phyloP scores from a whole-genome alignment of 306 rosid species.

The Oemleria cerasiformis region DNA sequence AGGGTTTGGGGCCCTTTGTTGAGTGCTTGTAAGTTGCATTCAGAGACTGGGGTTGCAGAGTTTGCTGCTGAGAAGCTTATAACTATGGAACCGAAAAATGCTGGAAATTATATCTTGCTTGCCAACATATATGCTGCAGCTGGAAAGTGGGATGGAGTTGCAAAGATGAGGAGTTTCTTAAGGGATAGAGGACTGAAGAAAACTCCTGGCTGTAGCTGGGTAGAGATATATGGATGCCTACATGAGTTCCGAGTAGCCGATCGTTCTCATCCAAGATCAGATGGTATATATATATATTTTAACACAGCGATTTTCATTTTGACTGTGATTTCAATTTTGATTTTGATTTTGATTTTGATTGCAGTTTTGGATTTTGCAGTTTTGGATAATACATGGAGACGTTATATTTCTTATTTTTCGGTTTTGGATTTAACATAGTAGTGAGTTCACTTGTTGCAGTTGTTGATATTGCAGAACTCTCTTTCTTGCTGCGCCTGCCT shows the following conservation, averaged over 20 bases:
- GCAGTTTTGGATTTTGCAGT: too few species aligned
- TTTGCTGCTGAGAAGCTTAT: slow-evolving; percentile 72
- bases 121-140: slow-evolving; percentile 82
- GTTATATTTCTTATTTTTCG: too few species aligned
- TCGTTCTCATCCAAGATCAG: slow-evolving; percentile 54
- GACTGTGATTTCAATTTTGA: too few species aligned
- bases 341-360: too few species aligned
- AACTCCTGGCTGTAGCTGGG: slow-evolving; percentile 74
- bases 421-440: too few species aligned
- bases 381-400: too few species aligned
- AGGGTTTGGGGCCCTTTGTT: slow-evolving; percentile 72
- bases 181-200: slow-evolving; percentile 66
- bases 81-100: slow-evolving; percentile 64
- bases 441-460: too few species aligned
- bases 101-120: slow-evolving; percentile 71
- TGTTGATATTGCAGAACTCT: too few species aligned
- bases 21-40: slow-evolving; percentile 68
- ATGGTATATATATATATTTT: slow-evolving; percentile 57
- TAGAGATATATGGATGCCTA: slow-evolving; percentile 55
- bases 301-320: too few species aligned
- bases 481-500: too few species aligned
- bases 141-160: slow-evolving; percentile 75
- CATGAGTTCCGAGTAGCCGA: slow-evolving; percentile 77
- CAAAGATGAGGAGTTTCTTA: slow-evolving; percentile 64
- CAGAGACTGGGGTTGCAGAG: slow-evolving; percentile 54